Percentiles rank a stretch among this genome's conserved stretches.
phyloP scores from a whole-genome alignment of 305 asterid genomes.

The Ruellia speciosa region DNA sequence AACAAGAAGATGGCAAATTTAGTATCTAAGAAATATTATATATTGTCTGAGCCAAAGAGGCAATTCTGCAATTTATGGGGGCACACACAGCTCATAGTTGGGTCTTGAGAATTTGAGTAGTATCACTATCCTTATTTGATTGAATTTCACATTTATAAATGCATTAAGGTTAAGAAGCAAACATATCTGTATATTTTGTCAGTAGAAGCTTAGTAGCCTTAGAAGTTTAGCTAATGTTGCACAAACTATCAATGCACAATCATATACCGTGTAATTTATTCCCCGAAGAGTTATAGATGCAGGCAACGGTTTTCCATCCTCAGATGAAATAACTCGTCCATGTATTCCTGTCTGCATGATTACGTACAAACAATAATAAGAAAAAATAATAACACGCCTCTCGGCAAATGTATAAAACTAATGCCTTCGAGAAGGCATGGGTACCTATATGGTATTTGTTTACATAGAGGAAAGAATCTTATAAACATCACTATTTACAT shows the following conservation, averaged over 20 bases:
- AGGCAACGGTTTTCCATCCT: constrained; percentile 65
- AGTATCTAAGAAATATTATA: too few relatives aligned
- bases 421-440: background rate
- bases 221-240: too few relatives aligned
- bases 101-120: too few relatives aligned
- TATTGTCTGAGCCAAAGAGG: too few relatives aligned
- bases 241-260: background rate
- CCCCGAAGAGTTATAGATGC: constrained; percentile 70
- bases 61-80: too few relatives aligned
- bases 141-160: too few relatives aligned
- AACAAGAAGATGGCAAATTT: too few relatives aligned
- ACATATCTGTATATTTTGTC: too few relatives aligned
- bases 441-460: constrained; percentile 1
- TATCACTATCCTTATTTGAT: background rate
- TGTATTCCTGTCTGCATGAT: constrained; percentile 72
- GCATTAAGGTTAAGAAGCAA: too few relatives aligned
- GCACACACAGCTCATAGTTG: too few relatives aligned
- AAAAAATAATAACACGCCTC: constrained; percentile 3
- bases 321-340: constrained; percentile 71
- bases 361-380: constrained; percentile 10
- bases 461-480: constrained; percentile 2
- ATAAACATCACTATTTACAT: background rate
- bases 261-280: constrained; percentile 70
- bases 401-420: background rate
- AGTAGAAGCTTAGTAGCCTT: too few relatives aligned